phyloP scores from a whole-genome alignment of 176 grass and related monocot species.

The Carex parvula region DNA sequence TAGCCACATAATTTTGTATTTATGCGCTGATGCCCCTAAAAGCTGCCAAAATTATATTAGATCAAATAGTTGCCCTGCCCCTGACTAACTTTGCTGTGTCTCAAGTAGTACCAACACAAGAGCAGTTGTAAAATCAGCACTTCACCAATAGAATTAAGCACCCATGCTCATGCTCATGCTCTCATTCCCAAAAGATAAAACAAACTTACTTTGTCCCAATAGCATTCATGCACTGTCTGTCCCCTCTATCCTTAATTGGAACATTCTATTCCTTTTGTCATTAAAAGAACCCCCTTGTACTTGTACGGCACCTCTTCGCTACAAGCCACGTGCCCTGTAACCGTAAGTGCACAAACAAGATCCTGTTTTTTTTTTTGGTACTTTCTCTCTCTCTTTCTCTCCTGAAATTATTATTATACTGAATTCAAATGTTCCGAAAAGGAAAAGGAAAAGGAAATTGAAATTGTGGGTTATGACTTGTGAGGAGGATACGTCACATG shows the following conservation, averaged over 20 bases:
- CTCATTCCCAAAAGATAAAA: conserved; percentile 18
- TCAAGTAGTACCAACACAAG: background rate
- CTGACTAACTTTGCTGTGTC: background rate
- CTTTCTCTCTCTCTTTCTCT: background rate
- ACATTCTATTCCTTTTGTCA: conserved; percentile 28
- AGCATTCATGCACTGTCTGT: conserved; percentile 8
- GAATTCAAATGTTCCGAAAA: conserved; percentile 9
- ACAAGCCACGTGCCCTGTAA: conserved; percentile 15
- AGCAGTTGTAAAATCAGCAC: background rate
- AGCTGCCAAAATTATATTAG: background rate
- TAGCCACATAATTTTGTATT: background rate
- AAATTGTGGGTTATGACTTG: background rate
- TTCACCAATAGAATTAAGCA: conserved; percentile 9
- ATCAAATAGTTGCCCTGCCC: no score
- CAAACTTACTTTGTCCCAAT: conserved; percentile 13
- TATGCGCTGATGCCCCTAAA: background rate
- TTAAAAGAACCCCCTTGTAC: conserved; percentile 17
- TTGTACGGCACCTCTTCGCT: no score
- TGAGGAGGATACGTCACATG: background rate
- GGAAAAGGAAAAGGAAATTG: no score
- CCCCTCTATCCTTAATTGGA: conserved; percentile 12
- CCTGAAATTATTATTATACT: conserved; percentile 26
- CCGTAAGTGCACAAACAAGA: background rate
- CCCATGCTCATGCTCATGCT: no score
- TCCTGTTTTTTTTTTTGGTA: background rate